Conservation (phyloP, 2,329 filamentous ascomycete genomes). For the Alternaria sp. region DNA sequence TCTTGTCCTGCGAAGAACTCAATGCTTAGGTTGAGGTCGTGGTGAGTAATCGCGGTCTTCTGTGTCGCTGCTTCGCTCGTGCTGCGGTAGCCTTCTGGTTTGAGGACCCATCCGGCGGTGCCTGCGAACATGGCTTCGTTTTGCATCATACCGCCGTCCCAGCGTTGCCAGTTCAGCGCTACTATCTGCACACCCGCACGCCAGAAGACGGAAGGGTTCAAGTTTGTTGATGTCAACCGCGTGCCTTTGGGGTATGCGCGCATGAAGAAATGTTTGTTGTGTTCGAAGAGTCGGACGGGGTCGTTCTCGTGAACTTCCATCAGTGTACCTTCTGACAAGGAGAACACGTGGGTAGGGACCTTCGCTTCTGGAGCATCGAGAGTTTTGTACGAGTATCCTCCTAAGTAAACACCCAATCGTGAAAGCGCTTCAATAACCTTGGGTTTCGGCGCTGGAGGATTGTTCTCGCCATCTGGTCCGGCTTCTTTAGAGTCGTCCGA, state of each 20-base stretch:
- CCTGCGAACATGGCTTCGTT: slow-evolving; percentile 91
- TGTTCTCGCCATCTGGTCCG: slow-evolving; percentile 50
- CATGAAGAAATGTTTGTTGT: slow-evolving; percentile 85
- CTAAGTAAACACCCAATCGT: slow-evolving; percentile 81
- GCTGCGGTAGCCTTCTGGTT: slow-evolving; percentile 75
- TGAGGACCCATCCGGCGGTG: slow-evolving; percentile 82
- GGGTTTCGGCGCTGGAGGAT: slow-evolving; percentile 58
- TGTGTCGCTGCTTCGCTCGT: slow-evolving; percentile 46
- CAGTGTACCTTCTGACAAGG: slow-evolving; percentile 66
- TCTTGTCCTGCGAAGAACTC: slow-evolving; percentile 79
- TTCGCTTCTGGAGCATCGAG: slow-evolving; percentile 66
- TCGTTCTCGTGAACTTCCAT: slow-evolving; percentile 69
- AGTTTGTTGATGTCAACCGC: slow-evolving; percentile 82
- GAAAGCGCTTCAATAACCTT: slow-evolving; percentile 75
- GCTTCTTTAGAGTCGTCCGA: slow-evolving; percentile 42
- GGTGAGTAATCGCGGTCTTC: slow-evolving; percentile 56
- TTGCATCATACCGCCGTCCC: slow-evolving; percentile 93
- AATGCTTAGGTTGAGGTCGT: slow-evolving; percentile 71
- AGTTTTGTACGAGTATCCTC: slow-evolving; percentile 79
- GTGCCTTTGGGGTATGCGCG: slow-evolving; percentile 85
- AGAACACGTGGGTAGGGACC: slow-evolving; percentile 69
- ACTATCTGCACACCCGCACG: slow-evolving; percentile 88
- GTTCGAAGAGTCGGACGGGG: slow-evolving; percentile 70
- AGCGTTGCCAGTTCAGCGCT: slow-evolving; percentile 91
- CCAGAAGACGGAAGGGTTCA: slow-evolving; percentile 87